These are phyloP conservation scores for Stylonectria norvegica DNA, from an alignment of 2,329 filamentous ascomycete species.

Conservation along the genomic window DNA sequence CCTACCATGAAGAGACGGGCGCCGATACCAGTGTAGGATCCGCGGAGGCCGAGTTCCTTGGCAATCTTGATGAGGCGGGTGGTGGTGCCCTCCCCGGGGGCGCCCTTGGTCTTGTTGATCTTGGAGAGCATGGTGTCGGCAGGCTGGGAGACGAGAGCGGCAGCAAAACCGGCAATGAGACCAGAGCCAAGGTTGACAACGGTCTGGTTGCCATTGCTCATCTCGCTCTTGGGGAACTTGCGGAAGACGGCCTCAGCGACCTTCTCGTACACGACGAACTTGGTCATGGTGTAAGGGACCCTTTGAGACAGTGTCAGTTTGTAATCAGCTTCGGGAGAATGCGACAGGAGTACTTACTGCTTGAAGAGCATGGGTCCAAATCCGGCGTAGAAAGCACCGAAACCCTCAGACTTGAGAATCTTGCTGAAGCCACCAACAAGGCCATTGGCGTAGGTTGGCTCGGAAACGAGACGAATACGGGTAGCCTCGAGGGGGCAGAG, in stretches of 20 bases:
- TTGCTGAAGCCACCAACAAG: constrained; percentile 76
- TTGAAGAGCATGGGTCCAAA: constrained; percentile 80
- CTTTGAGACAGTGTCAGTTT: constrained; percentile 38
- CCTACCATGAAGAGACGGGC: constrained; percentile 64
- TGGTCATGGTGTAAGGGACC: constrained; percentile 91
- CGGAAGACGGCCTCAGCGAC: constrained; percentile 71
- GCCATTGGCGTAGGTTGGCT: constrained; percentile 80
- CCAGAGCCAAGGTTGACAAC: constrained; percentile 68
- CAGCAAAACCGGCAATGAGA: constrained; percentile 67
- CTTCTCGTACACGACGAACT: constrained; percentile 94
- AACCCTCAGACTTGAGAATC: constrained; percentile 78
- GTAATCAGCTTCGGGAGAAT: neutral
- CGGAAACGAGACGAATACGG: constrained; percentile 87
- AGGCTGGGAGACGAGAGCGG: constrained; percentile 82
- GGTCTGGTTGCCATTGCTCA: constrained; percentile 69
- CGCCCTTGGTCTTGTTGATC: constrained; percentile 93
- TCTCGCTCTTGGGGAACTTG: constrained; percentile 64
- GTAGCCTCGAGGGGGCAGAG: constrained; percentile 91
- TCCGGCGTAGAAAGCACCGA: constrained; percentile 85
- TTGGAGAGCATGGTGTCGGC: constrained; percentile 92
- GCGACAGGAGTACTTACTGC: constrained; percentile 34
- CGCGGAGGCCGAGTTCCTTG: constrained; percentile 76
- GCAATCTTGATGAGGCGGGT: constrained; percentile 82
- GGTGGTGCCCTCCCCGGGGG: constrained; percentile 79
- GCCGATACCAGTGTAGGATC: constrained; percentile 77